Evolutionary conservation across 306 rosid species (phyloP).

Genomic region (Alnus rubra): DNA sequence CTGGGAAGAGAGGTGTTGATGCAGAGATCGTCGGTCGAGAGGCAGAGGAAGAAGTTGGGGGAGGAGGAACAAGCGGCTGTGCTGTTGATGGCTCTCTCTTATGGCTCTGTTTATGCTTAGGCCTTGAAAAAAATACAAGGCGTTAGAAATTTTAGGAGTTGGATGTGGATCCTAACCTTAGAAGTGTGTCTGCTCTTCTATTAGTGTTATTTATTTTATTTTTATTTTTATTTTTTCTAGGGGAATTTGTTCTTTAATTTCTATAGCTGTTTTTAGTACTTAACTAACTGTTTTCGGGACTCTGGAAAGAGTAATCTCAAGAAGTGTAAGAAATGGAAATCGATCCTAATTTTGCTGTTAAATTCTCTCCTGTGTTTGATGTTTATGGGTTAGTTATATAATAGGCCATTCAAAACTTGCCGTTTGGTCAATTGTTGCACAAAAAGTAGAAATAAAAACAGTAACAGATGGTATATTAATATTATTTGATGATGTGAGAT

Average conservation of each 20-base stretch:
- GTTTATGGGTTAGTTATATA: not conserved
- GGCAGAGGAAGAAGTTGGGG: conserved; percentile 68
- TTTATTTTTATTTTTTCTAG: conserved; percentile 16
- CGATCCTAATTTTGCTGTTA: conserved; percentile 47
- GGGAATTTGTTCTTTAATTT: conserved; percentile 33
- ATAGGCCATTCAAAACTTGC: not conserved
- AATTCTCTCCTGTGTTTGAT: not conserved
- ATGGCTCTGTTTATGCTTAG: conserved; percentile 84
- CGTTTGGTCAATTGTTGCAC: not conserved
- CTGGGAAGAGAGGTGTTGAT: conserved; percentile 76
- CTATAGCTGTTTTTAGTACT: not conserved
- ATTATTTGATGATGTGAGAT: not conserved
- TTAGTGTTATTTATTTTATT: not conserved
- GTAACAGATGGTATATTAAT: not conserved
- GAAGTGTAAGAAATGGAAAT: conserved; percentile 56
- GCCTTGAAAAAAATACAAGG: not conserved
- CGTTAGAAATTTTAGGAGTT: not conserved
- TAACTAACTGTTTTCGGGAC: conserved; percentile 32
- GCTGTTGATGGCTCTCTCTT: conserved; percentile 83
- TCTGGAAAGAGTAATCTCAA: conserved; percentile 26
- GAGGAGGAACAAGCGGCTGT: conserved; percentile 97
- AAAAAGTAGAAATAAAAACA: not conserved
- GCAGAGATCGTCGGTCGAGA: conserved; percentile 73
- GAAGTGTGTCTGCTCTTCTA: conserved; percentile 37
- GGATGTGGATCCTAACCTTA: conserved; percentile 32